A percentile compares a stretch with the other conserved stretches of the same genome.
phyloP scores from a whole-genome alignment of 73 alveolate species.

The Stentor roeselii region DNA sequence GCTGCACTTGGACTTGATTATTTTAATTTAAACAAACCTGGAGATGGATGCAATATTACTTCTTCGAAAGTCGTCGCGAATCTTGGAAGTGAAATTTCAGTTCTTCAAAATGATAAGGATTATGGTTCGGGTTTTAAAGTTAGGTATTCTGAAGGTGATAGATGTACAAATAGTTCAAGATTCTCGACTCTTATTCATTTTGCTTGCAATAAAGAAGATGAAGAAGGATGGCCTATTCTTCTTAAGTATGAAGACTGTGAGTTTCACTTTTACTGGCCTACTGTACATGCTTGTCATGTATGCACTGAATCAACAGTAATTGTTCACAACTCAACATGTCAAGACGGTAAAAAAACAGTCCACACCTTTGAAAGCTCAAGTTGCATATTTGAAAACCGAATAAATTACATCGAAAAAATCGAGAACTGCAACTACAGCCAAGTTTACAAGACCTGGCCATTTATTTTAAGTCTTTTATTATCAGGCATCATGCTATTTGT shows the following conservation, averaged over 20 bases:
- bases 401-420: too few species aligned
- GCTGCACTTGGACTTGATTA: background rate
- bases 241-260: background rate
- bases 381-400: background rate
- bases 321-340: background rate
- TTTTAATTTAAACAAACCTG: background rate
- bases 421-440: background rate
- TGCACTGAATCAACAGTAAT: background rate
- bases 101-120: too few species aligned
- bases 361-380: background rate
- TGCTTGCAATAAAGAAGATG: background rate
- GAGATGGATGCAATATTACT: background rate
- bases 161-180: background rate
- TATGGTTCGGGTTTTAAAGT: background rate
- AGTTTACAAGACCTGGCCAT: background rate
- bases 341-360: background rate
- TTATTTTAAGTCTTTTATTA: too few species aligned
- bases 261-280: background rate
- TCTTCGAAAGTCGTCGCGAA: background rate
- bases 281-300: background rate
- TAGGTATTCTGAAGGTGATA: background rate
- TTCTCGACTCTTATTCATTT: background rate
- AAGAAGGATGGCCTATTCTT: slow-evolving; percentile 19
- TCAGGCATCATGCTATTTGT: background rate
- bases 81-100: background rate